Percentiles rank a stretch among this genome's conserved stretches.
These are phyloP conservation scores for Umbilicus rupestris DNA, from an alignment of 164 flowering plant species.

Conservation along the genomic window DNA sequence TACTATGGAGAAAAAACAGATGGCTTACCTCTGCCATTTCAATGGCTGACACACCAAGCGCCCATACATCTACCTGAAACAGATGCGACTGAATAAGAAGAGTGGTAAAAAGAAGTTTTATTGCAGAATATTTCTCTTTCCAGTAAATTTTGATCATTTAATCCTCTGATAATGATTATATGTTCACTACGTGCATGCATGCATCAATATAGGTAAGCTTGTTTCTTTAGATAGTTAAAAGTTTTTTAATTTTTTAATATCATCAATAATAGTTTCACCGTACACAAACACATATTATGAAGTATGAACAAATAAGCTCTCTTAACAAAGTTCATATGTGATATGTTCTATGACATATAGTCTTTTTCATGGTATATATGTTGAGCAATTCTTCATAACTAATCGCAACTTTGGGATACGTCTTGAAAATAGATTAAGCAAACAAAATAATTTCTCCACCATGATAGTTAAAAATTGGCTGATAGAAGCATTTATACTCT, in stretches of 20 bases:
- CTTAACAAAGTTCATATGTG: background rate
- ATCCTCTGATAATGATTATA: background rate
- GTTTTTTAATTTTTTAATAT: too few relatives aligned
- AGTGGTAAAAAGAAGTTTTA: background rate
- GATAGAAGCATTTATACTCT: too few relatives aligned
- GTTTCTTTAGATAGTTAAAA: background rate
- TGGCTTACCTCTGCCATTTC: constrained; percentile 99
- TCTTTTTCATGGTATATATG: too few relatives aligned
- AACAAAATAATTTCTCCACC: background rate
- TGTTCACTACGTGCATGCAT: background rate
- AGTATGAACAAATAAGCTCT: background rate
- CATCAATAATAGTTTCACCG: too few relatives aligned
- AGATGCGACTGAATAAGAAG: background rate
- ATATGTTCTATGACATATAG: too few relatives aligned
- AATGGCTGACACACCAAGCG: constrained; percentile 99
- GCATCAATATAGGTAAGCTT: background rate
- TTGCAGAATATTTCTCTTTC: background rate
- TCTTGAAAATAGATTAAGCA: background rate
- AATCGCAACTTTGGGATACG: background rate
- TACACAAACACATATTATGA: too few relatives aligned
- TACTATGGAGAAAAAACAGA: background rate
- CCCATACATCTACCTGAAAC: constrained; percentile 97
- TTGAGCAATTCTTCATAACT: background rate
- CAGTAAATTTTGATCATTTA: background rate
- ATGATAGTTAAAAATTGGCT: background rate